Percentiles rank a stretch among this genome's conserved stretches.
Evolutionary conservation across 345 rosid species (phyloP).

Genomic region (Populus pruinosa): DNA sequence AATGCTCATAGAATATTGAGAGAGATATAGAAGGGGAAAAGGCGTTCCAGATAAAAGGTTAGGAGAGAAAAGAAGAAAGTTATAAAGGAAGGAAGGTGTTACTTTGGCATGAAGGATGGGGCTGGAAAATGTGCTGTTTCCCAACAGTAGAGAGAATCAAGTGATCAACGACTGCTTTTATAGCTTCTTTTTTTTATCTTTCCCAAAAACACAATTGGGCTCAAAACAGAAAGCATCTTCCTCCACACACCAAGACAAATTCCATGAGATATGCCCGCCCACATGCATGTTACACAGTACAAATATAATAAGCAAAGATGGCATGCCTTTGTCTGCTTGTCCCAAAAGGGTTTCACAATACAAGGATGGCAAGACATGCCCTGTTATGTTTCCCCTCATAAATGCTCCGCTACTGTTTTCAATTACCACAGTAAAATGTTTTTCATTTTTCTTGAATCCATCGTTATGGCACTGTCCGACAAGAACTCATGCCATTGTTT

Average conservation of each 20-base stretch:
- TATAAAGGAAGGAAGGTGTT: constrained; percentile 28
- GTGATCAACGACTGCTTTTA: constrained; percentile 19
- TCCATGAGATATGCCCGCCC: neutral
- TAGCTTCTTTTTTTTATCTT: neutral
- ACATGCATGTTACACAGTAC: constrained; percentile 3
- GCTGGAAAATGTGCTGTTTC: constrained; percentile 9
- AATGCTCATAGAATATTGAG: constrained; percentile 17
- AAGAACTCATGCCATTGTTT: neutral
- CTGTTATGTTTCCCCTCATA: neutral
- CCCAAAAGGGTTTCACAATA: neutral
- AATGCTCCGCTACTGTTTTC: neutral
- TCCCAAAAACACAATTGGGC: neutral
- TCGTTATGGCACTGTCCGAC: neutral
- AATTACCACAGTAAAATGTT: neutral
- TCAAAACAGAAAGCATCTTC: constrained; percentile 6
- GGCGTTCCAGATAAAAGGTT: constrained; percentile 25
- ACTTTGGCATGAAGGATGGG: constrained; percentile 57
- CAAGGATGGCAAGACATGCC: neutral
- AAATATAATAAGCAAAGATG: neutral
- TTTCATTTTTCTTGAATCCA: neutral
- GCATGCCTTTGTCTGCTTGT: neutral
- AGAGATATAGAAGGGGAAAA: constrained; percentile 17
- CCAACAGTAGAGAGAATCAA: constrained; percentile 6
- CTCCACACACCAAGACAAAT: constrained; percentile 4
- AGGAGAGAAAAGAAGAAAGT: constrained; percentile 5